A percentile compares a stretch with the other conserved stretches of the same genome.
phyloP scores from a whole-genome alignment of 1,284 basidiomycete species.

The Ustanciosporium gigantosporum region DNA sequence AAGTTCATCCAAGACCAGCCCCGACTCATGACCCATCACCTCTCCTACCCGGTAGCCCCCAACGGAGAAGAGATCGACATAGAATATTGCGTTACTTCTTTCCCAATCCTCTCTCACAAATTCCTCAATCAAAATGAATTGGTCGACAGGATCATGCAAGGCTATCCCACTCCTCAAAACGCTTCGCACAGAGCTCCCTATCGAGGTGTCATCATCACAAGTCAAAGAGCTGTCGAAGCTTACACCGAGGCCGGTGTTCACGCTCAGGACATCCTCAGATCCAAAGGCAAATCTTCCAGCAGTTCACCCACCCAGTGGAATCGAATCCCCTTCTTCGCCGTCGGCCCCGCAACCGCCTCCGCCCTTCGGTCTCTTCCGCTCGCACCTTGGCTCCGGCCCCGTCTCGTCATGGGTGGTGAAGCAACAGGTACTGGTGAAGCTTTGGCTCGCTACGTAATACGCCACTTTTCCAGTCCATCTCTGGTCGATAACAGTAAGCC shows the following conservation, averaged over 20 bases:
- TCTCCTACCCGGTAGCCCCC: constrained; percentile 24
- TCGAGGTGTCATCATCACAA: constrained; percentile 53
- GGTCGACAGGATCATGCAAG: constrained; percentile 30
- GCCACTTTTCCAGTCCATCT: constrained; percentile 25
- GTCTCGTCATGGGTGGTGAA: constrained; percentile 45
- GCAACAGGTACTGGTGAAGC: constrained; percentile 50
- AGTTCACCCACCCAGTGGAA: constrained; percentile 41
- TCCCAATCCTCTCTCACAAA: constrained; percentile 46
- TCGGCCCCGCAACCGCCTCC: constrained; percentile 52
- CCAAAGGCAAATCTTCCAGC: constrained; percentile 11
- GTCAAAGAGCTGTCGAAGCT: constrained; percentile 53
- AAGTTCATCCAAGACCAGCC: constrained; percentile 46
- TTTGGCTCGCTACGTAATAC: constrained; percentile 47
- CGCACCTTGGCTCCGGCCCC: constrained; percentile 39
- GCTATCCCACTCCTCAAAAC: constrained; percentile 1
- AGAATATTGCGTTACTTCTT: constrained; percentile 51
- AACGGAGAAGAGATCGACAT: constrained; percentile 25
- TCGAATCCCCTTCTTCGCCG: constrained; percentile 55
- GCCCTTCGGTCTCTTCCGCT: constrained; percentile 29
- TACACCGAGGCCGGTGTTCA: constrained; percentile 44
- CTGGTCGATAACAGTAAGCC: constrained; percentile 1
- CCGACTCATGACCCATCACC: constrained; percentile 57
- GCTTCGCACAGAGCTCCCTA: constrained; percentile 6
- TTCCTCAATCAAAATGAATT: constrained; percentile 36
- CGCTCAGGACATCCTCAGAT: constrained; percentile 13